Evolutionary conservation across 2,329 filamentous ascomycete species (phyloP), one percentile per base, ranked within the genome.

Genomic region (Epichloe sp.): DNA sequence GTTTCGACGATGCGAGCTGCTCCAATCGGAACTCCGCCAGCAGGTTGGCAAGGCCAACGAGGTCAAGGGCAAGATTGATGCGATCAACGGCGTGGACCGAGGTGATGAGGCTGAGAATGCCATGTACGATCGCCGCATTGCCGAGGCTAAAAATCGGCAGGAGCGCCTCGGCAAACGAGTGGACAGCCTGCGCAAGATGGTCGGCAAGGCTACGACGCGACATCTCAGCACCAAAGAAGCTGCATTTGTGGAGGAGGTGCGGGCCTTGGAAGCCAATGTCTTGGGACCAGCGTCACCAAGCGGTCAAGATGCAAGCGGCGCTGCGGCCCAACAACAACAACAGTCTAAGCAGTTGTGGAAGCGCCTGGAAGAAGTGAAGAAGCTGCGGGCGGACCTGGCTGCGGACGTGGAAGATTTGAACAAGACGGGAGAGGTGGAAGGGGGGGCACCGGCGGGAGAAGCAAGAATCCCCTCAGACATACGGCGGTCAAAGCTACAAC

Each of bases 31-130:
- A 60, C 73, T 89, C 42, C 73, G 71, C 55, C 78, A 82, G 54
- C 85, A 90, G 62, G 76, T 89, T 23, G 69, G 69, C 54, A 80
- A 82, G 57, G 82, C 79, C 31, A 78, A 80, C 50, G 78, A 85
- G 58, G 75, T 87, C 41, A 80, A 79, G 61, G 70, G 73, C 40
- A 79, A 79, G 57, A 79, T 89, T 34, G 84, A 89, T 56, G 72
- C 72, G 41, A 78, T 88, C 52, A 70, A 69, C 19, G 74, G 71
- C 5, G 69, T 54, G 11, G 62, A 73, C 35, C 71, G 71, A 19
- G 70, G 75, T n/a, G 70, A 69, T 17, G 74, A 78, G 52, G 65
- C 70, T 11, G 77, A 75, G 52, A 76, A 78, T 48, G 72, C 72
- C 48, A 75, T 76, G 56, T 76, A 87, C 42, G 77, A 82, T 52